Conservation (phyloP, 176 grass and related monocot genomes). For the Cenchrus americanus region DNA sequence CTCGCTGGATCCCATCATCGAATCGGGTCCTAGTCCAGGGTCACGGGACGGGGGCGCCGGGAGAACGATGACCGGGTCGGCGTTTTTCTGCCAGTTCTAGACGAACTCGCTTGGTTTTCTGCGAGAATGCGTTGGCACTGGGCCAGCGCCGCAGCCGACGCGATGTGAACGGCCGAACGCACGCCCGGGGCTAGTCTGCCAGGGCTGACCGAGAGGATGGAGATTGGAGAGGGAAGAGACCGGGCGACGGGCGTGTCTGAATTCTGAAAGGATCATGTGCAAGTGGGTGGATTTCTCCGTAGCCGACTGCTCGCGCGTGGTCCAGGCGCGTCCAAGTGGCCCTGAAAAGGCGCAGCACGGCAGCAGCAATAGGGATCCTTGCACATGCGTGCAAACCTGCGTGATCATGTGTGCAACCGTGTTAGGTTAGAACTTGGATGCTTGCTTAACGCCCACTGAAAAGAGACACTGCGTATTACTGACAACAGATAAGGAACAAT, state of each 20-base stretch:
- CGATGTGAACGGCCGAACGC: constrained; percentile 20
- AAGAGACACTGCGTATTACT: background rate
- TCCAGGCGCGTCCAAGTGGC: constrained; percentile 38
- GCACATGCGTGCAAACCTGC: constrained; percentile 12
- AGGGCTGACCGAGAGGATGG: background rate
- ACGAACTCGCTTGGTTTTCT: background rate
- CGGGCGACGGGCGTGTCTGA: no score
- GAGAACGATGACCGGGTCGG: background rate
- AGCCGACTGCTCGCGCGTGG: background rate
- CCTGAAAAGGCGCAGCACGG: constrained; percentile 1
- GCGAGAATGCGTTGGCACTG: background rate
- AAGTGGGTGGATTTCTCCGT: constrained; percentile 12
- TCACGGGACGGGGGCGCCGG: background rate
- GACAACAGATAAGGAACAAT: background rate
- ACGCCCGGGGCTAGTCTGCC: background rate
- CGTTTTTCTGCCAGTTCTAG: background rate
- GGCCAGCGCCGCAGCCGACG: background rate
- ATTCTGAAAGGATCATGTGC: background rate
- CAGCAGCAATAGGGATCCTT: background rate
- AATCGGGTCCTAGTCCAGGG: background rate
- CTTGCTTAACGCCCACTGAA: background rate
- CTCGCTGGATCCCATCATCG: background rate
- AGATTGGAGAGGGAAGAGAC: no score
- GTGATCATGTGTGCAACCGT: background rate
- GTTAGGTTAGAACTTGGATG: background rate